phyloP scores from a whole-genome alignment of 768 basidiomycete genomes.

The Phylloporus sp. region DNA sequence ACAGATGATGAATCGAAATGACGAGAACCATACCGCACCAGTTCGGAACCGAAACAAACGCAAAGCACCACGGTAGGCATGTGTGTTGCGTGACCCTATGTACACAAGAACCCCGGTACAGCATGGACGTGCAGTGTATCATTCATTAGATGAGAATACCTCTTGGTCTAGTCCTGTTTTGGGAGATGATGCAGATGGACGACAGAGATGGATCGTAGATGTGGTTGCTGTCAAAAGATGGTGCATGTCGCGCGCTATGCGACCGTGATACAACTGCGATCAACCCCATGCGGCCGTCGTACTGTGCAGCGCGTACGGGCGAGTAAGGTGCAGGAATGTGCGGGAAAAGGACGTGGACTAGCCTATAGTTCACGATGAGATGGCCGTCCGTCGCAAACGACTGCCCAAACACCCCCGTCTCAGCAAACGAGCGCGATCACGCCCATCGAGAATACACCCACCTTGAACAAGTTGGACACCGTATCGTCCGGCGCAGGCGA shows the following conservation, averaged over 20 bases:
- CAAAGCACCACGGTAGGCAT: background rate
- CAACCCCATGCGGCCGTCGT: slow-evolving; percentile 65
- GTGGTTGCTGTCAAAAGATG: background rate
- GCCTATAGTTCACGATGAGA: slow-evolving; percentile 91
- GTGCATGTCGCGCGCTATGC: background rate
- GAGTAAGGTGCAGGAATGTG: no score
- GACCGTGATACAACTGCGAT: slow-evolving; percentile 1
- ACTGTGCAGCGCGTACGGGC: slow-evolving; percentile 26
- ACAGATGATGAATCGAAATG: background rate
- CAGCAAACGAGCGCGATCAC: background rate
- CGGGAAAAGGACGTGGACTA: slow-evolving; percentile 11
- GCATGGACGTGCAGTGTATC: background rate
- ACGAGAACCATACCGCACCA: slow-evolving; percentile 2
- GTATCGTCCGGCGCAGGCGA: slow-evolving; percentile 75
- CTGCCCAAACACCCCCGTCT: slow-evolving; percentile 31
- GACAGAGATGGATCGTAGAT: slow-evolving; percentile 3
- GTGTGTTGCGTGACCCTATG: background rate
- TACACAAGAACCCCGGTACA: background rate
- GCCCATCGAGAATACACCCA: slow-evolving; percentile 18
- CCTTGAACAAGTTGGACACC: slow-evolving; percentile 66
- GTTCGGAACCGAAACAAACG: background rate
- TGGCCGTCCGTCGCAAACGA: slow-evolving; percentile 86
- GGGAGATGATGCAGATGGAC: background rate
- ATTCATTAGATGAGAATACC: background rate
- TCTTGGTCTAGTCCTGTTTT: background rate